Evolutionary conservation across 257 asterid species (phyloP).

Genomic region (Dorcoceras hygrometricum): DNA sequence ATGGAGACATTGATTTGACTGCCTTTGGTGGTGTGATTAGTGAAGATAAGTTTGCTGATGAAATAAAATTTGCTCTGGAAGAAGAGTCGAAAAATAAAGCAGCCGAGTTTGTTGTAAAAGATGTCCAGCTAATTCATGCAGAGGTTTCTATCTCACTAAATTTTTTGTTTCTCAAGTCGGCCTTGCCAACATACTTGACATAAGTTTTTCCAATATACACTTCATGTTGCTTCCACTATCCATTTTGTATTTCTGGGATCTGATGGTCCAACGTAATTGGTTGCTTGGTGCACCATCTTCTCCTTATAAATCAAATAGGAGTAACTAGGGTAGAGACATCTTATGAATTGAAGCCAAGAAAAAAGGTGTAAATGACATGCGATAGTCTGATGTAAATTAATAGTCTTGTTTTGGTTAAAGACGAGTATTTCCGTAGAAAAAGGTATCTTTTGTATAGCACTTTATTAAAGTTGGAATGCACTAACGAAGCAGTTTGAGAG

Average conservation of each 20-base stretch:
- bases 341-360: not conserved
- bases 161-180: slow-evolving; percentile 8
- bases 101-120: slow-evolving; percentile 69
- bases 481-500: not conserved
- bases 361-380: not conserved
- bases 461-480: not conserved
- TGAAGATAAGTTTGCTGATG: slow-evolving; percentile 61
- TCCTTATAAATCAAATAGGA: not conserved
- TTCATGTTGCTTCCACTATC: slow-evolving; percentile 2
- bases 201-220: not conserved
- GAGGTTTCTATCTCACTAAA: slow-evolving; percentile 51
- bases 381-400: not conserved
- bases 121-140: slow-evolving; percentile 80
- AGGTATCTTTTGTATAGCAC: not conserved
- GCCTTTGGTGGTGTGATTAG: slow-evolving; percentile 53
- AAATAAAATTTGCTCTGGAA: slow-evolving; percentile 57
- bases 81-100: slow-evolving; percentile 50
- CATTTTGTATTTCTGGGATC: not conserved
- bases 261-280: not conserved
- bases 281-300: slow-evolving; percentile 21
- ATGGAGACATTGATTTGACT: slow-evolving; percentile 96
- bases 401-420: not conserved
- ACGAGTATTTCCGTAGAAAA: not conserved
- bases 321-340: not conserved
- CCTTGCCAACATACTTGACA: slow-evolving; percentile 5